Percentiles rank a stretch among this genome's conserved stretches.
Evolutionary conservation across 2,329 filamentous ascomycete genomes (phyloP).

Genomic region (Passalora sequoiae): DNA sequence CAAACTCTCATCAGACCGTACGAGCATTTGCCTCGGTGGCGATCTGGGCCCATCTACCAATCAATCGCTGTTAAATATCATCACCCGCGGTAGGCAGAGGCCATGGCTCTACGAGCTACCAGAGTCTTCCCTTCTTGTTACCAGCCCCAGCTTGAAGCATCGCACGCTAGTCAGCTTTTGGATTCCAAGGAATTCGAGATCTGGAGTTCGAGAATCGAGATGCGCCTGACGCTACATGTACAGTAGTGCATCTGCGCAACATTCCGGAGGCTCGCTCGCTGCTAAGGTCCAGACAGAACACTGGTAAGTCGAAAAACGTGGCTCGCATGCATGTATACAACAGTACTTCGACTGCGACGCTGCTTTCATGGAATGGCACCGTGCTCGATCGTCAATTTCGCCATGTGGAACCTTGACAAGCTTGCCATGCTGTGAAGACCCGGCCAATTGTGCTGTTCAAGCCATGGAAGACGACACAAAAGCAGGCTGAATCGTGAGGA

Average conservation of each 20-base stretch:
- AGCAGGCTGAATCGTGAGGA: background rate
- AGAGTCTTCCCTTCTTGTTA: too few relatives aligned
- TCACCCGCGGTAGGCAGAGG: too few relatives aligned
- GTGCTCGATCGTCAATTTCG: background rate
- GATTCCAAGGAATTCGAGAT: too few relatives aligned
- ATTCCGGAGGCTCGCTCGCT: too few relatives aligned
- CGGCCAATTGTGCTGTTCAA: background rate
- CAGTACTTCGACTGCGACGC: too few relatives aligned
- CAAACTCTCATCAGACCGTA: background rate
- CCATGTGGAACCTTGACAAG: background rate
- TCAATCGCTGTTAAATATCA: background rate
- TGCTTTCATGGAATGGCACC: background rate
- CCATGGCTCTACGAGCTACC: too few relatives aligned
- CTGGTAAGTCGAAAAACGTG: background rate
- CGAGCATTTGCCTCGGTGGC: background rate
- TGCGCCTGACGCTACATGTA: too few relatives aligned
- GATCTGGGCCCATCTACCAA: too few relatives aligned
- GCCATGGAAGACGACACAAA: background rate
- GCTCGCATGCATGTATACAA: background rate
- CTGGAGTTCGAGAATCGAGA: too few relatives aligned
- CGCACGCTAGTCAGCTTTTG: too few relatives aligned
- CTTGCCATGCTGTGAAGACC: background rate
- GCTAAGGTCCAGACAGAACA: background rate
- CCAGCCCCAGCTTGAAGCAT: too few relatives aligned
- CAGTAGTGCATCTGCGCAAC: too few relatives aligned